These are phyloP conservation scores for Brassica juncea DNA, from an alignment of 345 rosid genomes.

Conservation along the genomic window DNA sequence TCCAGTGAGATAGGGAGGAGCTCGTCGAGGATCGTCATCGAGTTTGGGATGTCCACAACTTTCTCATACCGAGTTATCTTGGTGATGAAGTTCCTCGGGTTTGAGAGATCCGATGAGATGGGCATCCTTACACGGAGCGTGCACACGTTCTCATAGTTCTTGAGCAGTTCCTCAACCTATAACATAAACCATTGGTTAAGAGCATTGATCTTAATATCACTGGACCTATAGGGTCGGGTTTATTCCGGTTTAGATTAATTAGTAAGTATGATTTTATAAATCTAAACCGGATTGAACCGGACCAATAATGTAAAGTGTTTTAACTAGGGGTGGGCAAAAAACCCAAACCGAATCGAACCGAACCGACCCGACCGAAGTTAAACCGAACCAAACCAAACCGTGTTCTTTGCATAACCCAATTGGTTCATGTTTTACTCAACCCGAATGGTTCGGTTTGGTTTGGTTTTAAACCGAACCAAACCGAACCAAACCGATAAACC, in stretches of 20 bases:
- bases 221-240: too few species aligned
- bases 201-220: neutral
- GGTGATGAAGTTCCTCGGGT: constrained; percentile 76
- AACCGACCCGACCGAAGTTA: too few species aligned
- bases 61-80: constrained; percentile 70
- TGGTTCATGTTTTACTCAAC: too few species aligned
- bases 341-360: too few species aligned
- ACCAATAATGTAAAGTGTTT: neutral
- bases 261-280: too few species aligned
- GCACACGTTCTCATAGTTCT: constrained; percentile 73
- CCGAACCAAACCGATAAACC: too few species aligned
- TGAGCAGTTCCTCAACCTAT: constrained; percentile 75
- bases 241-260: neutral
- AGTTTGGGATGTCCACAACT: constrained; percentile 78
- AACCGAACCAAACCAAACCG: too few species aligned
- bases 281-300: neutral
- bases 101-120: constrained; percentile 64
- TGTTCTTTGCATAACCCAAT: too few species aligned
- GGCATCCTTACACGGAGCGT: constrained; percentile 84
- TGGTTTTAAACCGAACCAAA: too few species aligned
- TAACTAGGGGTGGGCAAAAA: too few species aligned
- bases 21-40: constrained; percentile 81
- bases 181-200: constrained; percentile 1
- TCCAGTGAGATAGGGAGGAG: constrained; percentile 75
- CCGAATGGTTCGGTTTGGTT: too few species aligned